These are phyloP conservation scores for Cyanidioschyzon merolae DNA, from an alignment of 23 red algal species.

Conservation along the genomic window DNA sequence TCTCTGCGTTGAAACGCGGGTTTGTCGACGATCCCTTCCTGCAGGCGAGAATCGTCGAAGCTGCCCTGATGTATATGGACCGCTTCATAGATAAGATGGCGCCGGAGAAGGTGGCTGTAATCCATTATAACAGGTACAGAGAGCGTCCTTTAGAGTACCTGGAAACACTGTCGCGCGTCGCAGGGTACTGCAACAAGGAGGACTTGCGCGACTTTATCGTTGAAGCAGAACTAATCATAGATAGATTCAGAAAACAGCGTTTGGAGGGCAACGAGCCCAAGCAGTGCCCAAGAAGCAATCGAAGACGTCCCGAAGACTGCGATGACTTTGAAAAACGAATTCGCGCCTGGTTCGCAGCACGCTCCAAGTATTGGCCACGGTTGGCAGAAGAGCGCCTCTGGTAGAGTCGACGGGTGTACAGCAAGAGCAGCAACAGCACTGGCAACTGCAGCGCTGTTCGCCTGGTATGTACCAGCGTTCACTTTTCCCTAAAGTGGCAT, in stretches of 20 bases:
- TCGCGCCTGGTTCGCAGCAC: neutral
- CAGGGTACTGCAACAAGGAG: neutral
- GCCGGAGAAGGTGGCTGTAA: neutral
- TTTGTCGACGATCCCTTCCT: constrained; percentile 12
- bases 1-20: constrained; percentile 2
- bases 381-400: neutral
- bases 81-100: neutral
- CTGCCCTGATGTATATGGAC: constrained; percentile 16
- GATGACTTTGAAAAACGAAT: neutral
- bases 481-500: no score
- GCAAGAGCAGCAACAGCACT: no score
- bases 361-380: neutral
- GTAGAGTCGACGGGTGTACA: no score
- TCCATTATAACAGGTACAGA: neutral
- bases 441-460: no score
- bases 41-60: constrained; percentile 13
- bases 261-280: neutral
- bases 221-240: neutral
- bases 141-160: neutral
- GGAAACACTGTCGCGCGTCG: neutral
- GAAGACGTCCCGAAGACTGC: neutral
- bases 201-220: neutral
- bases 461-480: no score
- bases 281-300: neutral
- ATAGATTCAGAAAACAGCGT: neutral